Evolutionary conservation across 2,329 filamentous ascomycete genomes (phyloP), one percentile per base, ranked within the genome.

Genomic region (Lomentospora prolificans): DNA sequence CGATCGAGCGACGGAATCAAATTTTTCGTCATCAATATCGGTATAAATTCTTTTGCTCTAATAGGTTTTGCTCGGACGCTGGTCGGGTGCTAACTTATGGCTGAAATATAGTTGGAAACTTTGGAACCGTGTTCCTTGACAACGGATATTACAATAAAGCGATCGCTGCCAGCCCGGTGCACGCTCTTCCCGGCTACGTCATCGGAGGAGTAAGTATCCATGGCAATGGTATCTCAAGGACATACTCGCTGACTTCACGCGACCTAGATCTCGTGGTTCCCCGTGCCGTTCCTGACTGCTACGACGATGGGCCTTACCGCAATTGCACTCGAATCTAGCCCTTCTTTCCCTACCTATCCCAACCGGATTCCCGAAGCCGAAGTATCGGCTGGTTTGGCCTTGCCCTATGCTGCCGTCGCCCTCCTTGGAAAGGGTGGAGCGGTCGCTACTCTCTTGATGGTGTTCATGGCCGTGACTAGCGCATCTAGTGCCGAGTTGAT

Each of bases 101-200:
- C 5, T 33, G 30, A 1, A 17, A 25, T 44, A 9, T n/a, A 57
- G 86, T 91, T 33, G 89, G 89, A 41, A 91, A 91, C 70, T 94
- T 92, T 58, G 86, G 79, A 57, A 90, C 87, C 1, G 88, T 95
- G 3, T 95, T 95, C 73, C 77, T 90, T 48, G 90, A 95, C 65
- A 91, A 91, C 61, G 85, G 87, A 14, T 95, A 95, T 73, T 95
- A 90, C 72, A 94, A 95, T 77, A 95, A 95, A 70, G 90, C 90
- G 14, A 95, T 96, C 63, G 89, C 91, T 5, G 90, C 91, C 0
- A 86, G 84, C 22, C 90, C 90, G 1, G 86, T 92, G 0, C 84
- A 92, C 58, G 91, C 90, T 0, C 80, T 96, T 2, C 90, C 90
- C 0, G 90, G 90, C 17, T 96, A 96, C 65, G 85, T 96, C 55